phyloP scores from a whole-genome alignment of 116 monocot species.

The Cymodocea nodosa region DNA sequence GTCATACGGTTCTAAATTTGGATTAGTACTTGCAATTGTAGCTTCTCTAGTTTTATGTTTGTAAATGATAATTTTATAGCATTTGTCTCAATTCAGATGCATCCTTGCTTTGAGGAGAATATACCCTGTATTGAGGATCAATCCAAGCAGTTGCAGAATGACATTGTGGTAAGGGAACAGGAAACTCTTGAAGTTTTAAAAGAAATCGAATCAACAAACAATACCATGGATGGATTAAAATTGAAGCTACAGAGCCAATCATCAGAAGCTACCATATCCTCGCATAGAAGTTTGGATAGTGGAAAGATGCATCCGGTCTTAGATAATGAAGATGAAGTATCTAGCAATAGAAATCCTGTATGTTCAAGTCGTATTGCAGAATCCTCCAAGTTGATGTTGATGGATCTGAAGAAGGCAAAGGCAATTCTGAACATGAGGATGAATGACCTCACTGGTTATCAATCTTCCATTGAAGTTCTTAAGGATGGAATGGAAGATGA shows the following conservation, averaged over 20 bases:
- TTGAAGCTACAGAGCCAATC: slow-evolving; percentile 32
- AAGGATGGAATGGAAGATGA: not conserved
- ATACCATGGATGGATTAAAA: slow-evolving; percentile 39
- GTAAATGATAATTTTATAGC: not conserved
- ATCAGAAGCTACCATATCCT: slow-evolving; percentile 5
- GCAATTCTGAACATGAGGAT: slow-evolving; percentile 26
- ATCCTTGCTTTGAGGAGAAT: slow-evolving; percentile 13
- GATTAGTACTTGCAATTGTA: no score
- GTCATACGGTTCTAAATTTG: no score
- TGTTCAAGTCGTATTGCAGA: not conserved
- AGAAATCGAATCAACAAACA: slow-evolving; percentile 62
- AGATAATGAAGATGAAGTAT: slow-evolving; percentile 7
- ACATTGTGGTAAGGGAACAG: slow-evolving; percentile 51
- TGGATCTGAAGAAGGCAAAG: slow-evolving; percentile 54
- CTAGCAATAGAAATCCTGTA: not conserved
- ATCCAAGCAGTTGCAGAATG: slow-evolving; percentile 43
- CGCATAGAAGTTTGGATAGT: not conserved
- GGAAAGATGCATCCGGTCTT: not conserved
- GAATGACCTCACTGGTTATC: not conserved
- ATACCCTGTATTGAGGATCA: slow-evolving; percentile 29
- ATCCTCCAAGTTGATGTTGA: slow-evolving; percentile 15
- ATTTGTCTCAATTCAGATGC: slow-evolving; percentile 4
- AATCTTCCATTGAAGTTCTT: not conserved
- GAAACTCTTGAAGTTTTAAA: slow-evolving; percentile 65
- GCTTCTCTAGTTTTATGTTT: not conserved